Percentiles rank a stretch among this genome's conserved stretches.
Evolutionary conservation across 306 rosid genomes (phyloP).

Genomic region (Medicago truncatula): MtrunA17r5.0-ANR NC_053045.1:49682501-49683000

Average conservation of each 20-base stretch:
- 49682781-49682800: conserved; percentile 62
- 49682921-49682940: conserved; percentile 68
- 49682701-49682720: conserved; percentile 60
- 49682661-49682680: conserved; percentile 59
- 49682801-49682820: conserved; percentile 59
- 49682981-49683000: conserved; percentile 69
- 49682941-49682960: conserved; percentile 68
- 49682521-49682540: conserved; percentile 92
- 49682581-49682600: conserved; percentile 36
- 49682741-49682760: conserved; percentile 60
- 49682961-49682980: conserved; percentile 82
- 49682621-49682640: conserved; percentile 44
- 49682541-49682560: conserved; percentile 75
- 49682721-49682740: conserved; percentile 48
- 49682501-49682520: conserved; percentile 66
- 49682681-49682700: conserved; percentile 61
- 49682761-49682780: conserved; percentile 48
- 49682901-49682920: conserved; percentile 80
- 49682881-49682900: conserved; percentile 73
- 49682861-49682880: conserved; percentile 58
- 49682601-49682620: conserved; percentile 46
- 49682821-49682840: conserved; percentile 68
- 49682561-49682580: conserved; percentile 42
- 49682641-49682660: conserved; percentile 57
- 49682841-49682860: conserved; percentile 32